Conservation (phyloP, 768 basidiomycete genomes). For the Amanita exitialis region DNA sequence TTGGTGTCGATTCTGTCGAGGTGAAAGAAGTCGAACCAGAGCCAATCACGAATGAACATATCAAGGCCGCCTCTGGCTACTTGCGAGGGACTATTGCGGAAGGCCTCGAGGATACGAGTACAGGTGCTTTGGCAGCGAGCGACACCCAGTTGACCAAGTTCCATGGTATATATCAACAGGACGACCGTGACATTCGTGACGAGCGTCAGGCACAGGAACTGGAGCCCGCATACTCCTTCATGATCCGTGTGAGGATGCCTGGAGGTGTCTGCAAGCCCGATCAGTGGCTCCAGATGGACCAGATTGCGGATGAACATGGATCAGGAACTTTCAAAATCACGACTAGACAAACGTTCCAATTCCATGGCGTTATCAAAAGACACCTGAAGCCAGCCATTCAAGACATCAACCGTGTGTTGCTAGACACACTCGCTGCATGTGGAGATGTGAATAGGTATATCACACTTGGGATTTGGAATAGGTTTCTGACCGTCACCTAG, state of each 20-base stretch:
- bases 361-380: slow-evolving; percentile 97
- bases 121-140: slow-evolving; percentile 78
- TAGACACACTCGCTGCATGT: slow-evolving; percentile 88
- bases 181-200: slow-evolving; percentile 97
- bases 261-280: slow-evolving; percentile 87
- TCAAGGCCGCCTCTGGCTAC: slow-evolving; percentile 93
- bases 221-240: slow-evolving; percentile 56
- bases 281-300: slow-evolving; percentile 95
- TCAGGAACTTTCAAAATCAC: slow-evolving; percentile 95
- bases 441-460: slow-evolving; percentile 91
- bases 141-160: slow-evolving; percentile 98
- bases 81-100: slow-evolving; percentile 93
- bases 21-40: slow-evolving; percentile 91
- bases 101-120: slow-evolving; percentile 44
- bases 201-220: slow-evolving; percentile 87
- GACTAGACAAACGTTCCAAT: slow-evolving; percentile 97
- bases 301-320: slow-evolving; percentile 93
- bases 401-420: slow-evolving; percentile 80
- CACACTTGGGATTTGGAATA: background rate
- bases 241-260: slow-evolving; percentile 96
- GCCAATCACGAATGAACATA: slow-evolving; percentile 97
- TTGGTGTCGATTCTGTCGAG: slow-evolving; percentile 86
- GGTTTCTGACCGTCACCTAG: slow-evolving; percentile 5
- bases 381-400: slow-evolving; percentile 96
- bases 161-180: slow-evolving; percentile 94